These are phyloP conservation scores for Coffea humblotiana DNA, from an alignment of 305 asterid genomes.

Conservation along the genomic window DNA sequence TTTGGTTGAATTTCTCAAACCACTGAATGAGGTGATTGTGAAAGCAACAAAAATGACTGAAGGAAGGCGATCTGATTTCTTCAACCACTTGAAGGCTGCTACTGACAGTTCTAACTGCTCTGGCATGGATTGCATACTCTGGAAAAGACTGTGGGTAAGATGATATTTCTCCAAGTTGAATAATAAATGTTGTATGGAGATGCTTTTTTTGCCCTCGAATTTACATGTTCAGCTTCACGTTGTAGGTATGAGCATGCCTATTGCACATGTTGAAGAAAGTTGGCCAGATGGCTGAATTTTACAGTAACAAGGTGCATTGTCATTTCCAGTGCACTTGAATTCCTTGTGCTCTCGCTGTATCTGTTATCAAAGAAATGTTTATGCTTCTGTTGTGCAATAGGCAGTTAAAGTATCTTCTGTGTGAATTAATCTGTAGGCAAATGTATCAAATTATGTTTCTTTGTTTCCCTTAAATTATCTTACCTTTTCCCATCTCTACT, in stretches of 20 bases:
- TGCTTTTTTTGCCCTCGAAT: constrained; percentile 5
- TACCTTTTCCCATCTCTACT: not conserved
- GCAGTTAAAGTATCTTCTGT: not conserved
- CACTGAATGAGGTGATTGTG: constrained; percentile 67
- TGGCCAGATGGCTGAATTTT: constrained; percentile 99
- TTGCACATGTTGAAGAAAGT: constrained; percentile 94
- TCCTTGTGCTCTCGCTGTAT: not conserved
- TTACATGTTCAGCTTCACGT: constrained; percentile 18
- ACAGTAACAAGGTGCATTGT: constrained; percentile 73
- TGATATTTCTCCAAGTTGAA: not conserved
- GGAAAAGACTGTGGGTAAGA: constrained; percentile 94
- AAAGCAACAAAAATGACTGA: constrained; percentile 76
- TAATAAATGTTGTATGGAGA: constrained; percentile 5
- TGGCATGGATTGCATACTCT: constrained; percentile 92
- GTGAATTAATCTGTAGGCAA: not conserved
- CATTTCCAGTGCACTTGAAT: not conserved
- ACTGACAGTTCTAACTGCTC: constrained; percentile 81
- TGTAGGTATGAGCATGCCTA: constrained; percentile 96
- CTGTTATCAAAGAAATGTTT: not conserved
- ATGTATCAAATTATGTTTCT: not conserved
- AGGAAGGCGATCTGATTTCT: constrained; percentile 78
- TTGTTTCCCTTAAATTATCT: not conserved
- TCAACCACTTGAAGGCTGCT: constrained; percentile 89
- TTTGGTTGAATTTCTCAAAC: constrained; percentile 78
- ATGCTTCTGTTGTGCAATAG: not conserved